Conservation (phyloP, 139 green algal species). For the Chlamydomonas sp. region DNA sequence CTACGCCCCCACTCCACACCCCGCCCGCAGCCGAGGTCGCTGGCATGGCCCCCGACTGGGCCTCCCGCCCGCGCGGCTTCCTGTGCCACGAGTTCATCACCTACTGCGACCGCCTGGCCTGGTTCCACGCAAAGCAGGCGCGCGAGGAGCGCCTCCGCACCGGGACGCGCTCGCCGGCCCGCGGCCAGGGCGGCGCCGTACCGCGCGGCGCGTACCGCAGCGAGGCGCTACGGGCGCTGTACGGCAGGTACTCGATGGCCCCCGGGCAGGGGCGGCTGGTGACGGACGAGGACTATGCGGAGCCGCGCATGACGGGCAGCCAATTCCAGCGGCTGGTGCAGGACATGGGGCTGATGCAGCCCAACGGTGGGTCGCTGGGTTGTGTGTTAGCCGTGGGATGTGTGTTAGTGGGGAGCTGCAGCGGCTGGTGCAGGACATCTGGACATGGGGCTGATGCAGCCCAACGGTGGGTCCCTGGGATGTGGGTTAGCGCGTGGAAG, state of each 20-base stretch:
- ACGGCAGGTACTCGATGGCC: not conserved
- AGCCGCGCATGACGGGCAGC: slow-evolving; percentile 4
- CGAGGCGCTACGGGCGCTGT: slow-evolving; percentile 11
- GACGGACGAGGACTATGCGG: not conserved
- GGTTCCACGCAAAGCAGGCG: too few relatives aligned
- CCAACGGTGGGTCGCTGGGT: not conserved
- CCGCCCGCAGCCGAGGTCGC: too few relatives aligned
- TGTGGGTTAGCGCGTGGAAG: not conserved
- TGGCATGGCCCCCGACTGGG: too few relatives aligned
- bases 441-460: slow-evolving; percentile 25
- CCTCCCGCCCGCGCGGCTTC: too few relatives aligned
- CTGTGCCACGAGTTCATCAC: too few relatives aligned
- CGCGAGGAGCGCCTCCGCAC: too few relatives aligned
- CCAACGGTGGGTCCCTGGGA: not conserved
- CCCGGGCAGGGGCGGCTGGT: slow-evolving; percentile 14
- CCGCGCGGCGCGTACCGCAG: not conserved
- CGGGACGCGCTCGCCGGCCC: too few relatives aligned
- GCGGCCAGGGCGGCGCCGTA: too few relatives aligned
- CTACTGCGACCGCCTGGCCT: too few relatives aligned
- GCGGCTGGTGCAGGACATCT: not conserved
- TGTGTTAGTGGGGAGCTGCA: not conserved
- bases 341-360: slow-evolving; percentile 20
- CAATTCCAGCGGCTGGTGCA: slow-evolving; percentile 13
- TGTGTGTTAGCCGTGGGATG: not conserved
- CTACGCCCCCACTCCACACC: too few relatives aligned